Conservation (phyloP, 257 asterid genomes). For the Ballota nigra region DNA sequence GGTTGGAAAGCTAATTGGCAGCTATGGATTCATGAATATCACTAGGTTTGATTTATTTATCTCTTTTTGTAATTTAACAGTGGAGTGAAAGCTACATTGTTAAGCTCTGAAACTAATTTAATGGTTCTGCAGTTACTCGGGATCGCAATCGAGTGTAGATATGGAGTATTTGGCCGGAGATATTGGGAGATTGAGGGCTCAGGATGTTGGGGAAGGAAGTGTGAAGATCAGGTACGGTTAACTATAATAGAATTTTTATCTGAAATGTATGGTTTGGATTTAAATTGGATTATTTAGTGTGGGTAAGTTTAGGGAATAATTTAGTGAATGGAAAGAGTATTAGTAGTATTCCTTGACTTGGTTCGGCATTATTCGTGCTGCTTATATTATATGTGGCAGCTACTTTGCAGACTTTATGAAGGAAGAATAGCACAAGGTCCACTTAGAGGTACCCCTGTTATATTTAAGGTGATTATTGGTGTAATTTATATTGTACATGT, state of each 20-base stretch:
- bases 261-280: not conserved
- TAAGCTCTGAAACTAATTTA: not conserved
- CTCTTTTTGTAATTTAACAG: not conserved
- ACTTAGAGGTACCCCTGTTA: conserved; percentile 69
- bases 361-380: conserved; percentile 28
- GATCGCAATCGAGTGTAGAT: conserved; percentile 43
- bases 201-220: conserved; percentile 87
- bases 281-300: not conserved
- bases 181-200: conserved; percentile 57
- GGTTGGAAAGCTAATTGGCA: conserved; percentile 82
- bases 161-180: conserved; percentile 43
- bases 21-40: conserved; percentile 87
- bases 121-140: conserved; percentile 63
- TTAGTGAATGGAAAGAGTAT: not conserved
- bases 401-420: conserved; percentile 84
- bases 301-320: not conserved
- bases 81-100: not conserved
- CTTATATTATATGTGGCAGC: conserved; percentile 54
- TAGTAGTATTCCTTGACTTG: conserved; percentile 1
- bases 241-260: not conserved
- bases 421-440: conserved; percentile 90
- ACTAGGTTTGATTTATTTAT: conserved; percentile 50
- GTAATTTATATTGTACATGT: not conserved
- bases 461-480: conserved; percentile 67
- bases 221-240: conserved; percentile 69